Evolutionary conservation across 768 basidiomycete genomes (phyloP), one percentile per base, ranked within the genome.

Genomic region (Naganishia vishniacii): DNA sequence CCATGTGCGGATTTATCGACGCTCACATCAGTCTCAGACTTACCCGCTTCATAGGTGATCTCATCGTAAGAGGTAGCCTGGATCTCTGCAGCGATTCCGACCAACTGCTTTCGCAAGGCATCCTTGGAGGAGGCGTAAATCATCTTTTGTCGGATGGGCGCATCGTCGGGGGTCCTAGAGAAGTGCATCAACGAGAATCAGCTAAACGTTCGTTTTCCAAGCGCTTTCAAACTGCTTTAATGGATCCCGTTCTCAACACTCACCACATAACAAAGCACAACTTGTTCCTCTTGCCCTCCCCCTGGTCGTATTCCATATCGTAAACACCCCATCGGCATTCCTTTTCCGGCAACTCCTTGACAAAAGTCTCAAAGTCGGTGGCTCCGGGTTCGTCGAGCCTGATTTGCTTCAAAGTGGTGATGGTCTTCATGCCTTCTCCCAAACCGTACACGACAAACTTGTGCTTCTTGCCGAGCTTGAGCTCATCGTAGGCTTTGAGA

Each of bases 131-230:
- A 86, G 2, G 94, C 87, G 79, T 84, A 88, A 70, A 95, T 71
- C 92, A 97, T 97, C 86, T 93, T 97, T 74, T 84, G 81, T 80
- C 88, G 91, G 78, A 93, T 82, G 79, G 84, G 88, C 44, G 91
- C 86, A 45, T 77, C 79, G 72, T 93, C 91, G 67, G 94, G 93
- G 20, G 85, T 83, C 94, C 94, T 97, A 72, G 26, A 37, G 76
- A n/a, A 42, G 63, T 65, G 45, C 28, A n/a, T 28, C n/a, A n/a
- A n/a, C n/a, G 26, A 20, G 20, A 15, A 34, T 47, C 28, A 44
- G 32, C 45, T 20, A 48, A n/a, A 29, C 31, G n/a, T n/a, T n/a
- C n/a, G n/a, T n/a, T n/a, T n/a, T n/a, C n/a, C n/a, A n/a, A n/a
- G n/a, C n/a, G n/a, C n/a, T n/a, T n/a, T n/a, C n/a, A n/a, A n/a